Base-by-base conservation (phyloP, 116 monocot species). In the Iris pallida region DNA sequence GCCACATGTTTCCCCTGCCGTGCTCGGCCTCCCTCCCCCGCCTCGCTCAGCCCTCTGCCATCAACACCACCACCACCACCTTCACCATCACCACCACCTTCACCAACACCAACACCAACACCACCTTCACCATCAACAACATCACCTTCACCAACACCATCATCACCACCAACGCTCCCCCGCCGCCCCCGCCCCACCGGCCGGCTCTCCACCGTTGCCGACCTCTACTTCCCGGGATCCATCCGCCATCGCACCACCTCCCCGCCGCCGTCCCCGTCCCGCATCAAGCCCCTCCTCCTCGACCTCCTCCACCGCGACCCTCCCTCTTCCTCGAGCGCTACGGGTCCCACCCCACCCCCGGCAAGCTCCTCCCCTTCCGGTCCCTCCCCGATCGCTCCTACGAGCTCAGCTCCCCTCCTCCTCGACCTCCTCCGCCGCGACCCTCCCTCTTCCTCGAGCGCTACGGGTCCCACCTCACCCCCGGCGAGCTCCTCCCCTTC, bases 271-370 rank as follows among this genome's bases (percentile, higher is more conserved):
- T 30, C 30, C 30, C 9, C 68, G 45, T 59, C 81, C 43, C 61
- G 45, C 12, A 84, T 89, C 59, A 81, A 72, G 73, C 43, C 73
- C 20, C 76, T 77, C 7, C 86, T 93, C 61, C 66, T 89, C 60
- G 80, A 84, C 45, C 89, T 93, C 47, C 84, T 93, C 78, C 65
- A 80, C 45, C 93, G 89, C 68, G 93, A 93, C 59, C 78, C 78
- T 18, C 93, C 45, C 72, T 93, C 53, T 93, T 93, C 76, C 89
- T 93, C 19, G 90, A 93, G 76, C 74, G 93, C 15, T 93, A 93
- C 66, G 93, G 93, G 16, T 55, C 73, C 7, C 54, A 73, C 49
- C 78, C 89, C 3, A 78, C 89, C 0, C n/a, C 48, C 42, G 80
- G 82, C 19, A 89, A 93, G 71, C 79, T 93, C 45, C 8, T 17